These are phyloP conservation scores for Huiozyma sinensis DNA, from an alignment of 805 yeast genomes.

Conservation along the genomic window DNA sequence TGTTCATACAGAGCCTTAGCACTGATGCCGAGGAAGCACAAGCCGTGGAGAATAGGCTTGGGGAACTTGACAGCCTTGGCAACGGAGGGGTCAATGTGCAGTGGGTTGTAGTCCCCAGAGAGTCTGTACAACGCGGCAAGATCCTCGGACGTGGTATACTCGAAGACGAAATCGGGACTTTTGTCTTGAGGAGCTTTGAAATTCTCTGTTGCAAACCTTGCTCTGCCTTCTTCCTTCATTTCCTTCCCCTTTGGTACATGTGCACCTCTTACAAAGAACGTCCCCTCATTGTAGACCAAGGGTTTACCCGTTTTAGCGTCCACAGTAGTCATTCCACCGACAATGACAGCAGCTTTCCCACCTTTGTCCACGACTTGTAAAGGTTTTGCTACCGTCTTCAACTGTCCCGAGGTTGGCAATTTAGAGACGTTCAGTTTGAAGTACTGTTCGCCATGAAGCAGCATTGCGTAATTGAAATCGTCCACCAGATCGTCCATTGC, in stretches of 20 bases:
- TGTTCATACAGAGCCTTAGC: conserved; percentile 68
- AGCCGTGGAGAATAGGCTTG: conserved; percentile 85
- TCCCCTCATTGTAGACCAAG: conserved; percentile 70
- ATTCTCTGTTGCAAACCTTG: conserved; percentile 48
- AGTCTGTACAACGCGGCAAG: conserved; percentile 86
- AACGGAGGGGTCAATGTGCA: conserved; percentile 86
- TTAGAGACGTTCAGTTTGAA: conserved; percentile 47
- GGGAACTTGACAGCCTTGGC: conserved; percentile 82
- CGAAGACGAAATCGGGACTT: conserved; percentile 55
- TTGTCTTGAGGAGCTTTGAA: conserved; percentile 50
- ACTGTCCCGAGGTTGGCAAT: conserved; percentile 58
- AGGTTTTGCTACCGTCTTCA: conserved; percentile 55
- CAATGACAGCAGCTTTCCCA: conserved; percentile 66
- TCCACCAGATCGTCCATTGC: conserved; percentile 54
- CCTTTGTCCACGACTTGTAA: conserved; percentile 76
- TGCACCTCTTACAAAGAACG: conserved; percentile 71
- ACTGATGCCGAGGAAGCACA: conserved; percentile 76
- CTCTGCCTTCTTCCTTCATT: conserved; percentile 36
- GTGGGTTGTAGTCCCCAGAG: conserved; percentile 90
- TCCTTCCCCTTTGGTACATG: conserved; percentile 44
- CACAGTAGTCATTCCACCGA: conserved; percentile 59
- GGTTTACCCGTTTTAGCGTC: conserved; percentile 61
- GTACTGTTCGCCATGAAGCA: conserved; percentile 93
- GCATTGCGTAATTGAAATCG: conserved; percentile 78
- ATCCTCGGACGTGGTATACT: conserved; percentile 49